These are phyloP conservation scores for Candida sphagnicola DNA, from an alignment of 805 yeast species.

Conservation along the genomic window DNA sequence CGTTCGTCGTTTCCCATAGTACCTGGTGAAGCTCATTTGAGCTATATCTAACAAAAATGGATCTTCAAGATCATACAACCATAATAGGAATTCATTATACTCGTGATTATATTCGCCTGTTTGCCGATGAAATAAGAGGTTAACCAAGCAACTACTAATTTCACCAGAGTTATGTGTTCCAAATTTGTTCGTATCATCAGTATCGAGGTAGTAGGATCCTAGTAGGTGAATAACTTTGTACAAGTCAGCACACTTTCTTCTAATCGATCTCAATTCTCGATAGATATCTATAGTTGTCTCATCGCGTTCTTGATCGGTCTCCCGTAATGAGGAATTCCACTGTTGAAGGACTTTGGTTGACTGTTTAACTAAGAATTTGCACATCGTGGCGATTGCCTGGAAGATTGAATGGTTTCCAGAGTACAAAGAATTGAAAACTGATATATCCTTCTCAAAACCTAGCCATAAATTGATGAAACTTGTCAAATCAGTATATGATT, in stretches of 20 bases:
- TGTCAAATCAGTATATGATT: neutral
- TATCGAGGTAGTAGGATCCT: constrained; percentile 10
- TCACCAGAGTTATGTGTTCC: constrained; percentile 3
- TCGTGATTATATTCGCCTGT: constrained; percentile 4
- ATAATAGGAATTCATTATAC: constrained; percentile 11
- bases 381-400: constrained; percentile 11
- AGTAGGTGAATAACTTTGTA: constrained; percentile 5
- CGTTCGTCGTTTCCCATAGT: constrained; percentile 8
- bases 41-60: constrained; percentile 9
- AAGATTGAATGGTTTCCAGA: constrained; percentile 27
- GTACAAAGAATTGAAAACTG: constrained; percentile 22
- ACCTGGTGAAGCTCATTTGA: constrained; percentile 7
- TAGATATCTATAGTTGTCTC: neutral
- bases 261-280: neutral
- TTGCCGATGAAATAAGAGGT: neutral
- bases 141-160: constrained; percentile 3
- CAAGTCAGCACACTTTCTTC: neutral
- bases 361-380: constrained; percentile 5
- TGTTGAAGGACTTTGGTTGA: neutral
- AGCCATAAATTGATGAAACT: constrained; percentile 15
- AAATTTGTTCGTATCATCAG: constrained; percentile 2
- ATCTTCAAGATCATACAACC: constrained; percentile 10
- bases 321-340: neutral
- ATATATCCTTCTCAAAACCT: constrained; percentile 9
- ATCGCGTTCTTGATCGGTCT: neutral